Conservation (phyloP, 2,329 filamentous ascomycete species). For the Eutypella sp. region DNA sequence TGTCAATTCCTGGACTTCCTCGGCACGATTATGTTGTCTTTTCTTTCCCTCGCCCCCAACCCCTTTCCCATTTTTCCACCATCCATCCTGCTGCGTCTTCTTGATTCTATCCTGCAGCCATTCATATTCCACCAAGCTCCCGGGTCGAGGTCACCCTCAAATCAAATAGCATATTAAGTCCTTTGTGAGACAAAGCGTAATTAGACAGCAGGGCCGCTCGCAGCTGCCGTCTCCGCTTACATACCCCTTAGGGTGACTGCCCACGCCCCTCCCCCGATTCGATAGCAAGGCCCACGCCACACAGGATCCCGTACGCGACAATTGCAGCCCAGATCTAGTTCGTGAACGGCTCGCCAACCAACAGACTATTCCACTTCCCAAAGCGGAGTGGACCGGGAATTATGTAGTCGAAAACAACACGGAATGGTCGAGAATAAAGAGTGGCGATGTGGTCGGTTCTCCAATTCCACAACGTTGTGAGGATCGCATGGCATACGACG, state of each 20-base stretch:
- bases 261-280: no score
- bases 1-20: no score
- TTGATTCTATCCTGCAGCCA: not conserved
- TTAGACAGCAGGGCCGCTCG: not conserved
- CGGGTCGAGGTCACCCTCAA: not conserved
- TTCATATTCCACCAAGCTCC: not conserved
- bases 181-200: not conserved
- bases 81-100: not conserved
- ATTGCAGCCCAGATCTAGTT: conserved; percentile 12
- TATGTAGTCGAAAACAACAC: no score
- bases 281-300: not conserved
- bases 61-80: not conserved
- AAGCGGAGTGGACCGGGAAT: no score
- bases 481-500: no score
- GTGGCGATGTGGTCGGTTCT: no score
- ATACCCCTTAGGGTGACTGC: no score
- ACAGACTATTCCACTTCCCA: no score
- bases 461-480: no score
- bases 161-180: not conserved
- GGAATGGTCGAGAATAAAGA: no score
- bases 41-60: not conserved
- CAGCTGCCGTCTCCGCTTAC: not conserved
- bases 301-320: not conserved
- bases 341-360: conserved; percentile 4
- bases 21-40: no score